These are phyloP conservation scores for Syzygium aqueum DNA, from an alignment of 345 rosid species.

Conservation along the genomic window DNA sequence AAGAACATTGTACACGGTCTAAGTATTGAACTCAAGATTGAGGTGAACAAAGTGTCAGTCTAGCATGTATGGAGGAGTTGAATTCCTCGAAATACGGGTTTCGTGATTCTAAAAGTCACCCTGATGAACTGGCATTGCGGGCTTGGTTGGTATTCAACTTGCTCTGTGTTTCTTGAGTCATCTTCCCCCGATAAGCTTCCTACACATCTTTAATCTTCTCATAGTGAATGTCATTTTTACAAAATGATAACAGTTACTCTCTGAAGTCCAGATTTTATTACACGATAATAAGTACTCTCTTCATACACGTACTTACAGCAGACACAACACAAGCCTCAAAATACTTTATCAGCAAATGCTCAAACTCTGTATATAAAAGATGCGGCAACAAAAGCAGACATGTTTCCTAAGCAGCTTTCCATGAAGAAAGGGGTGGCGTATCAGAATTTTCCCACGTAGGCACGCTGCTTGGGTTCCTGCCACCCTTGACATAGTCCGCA, in stretches of 20 bases:
- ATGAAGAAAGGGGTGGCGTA: slow-evolving; percentile 50
- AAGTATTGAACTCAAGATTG: not conserved
- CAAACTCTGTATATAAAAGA: not conserved
- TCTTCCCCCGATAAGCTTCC: not conserved
- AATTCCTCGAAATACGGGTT: not conserved
- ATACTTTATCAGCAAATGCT: not conserved
- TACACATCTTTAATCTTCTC: not conserved
- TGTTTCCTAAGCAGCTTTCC: slow-evolving; percentile 10
- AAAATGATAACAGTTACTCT: not conserved
- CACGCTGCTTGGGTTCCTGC: slow-evolving; percentile 5
- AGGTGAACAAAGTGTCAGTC: not conserved
- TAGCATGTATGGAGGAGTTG: not conserved
- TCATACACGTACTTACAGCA: not conserved
- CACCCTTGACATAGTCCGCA: slow-evolving; percentile 32
- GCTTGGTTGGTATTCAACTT: no score
- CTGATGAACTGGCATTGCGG: no score
- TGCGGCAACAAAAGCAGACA: not conserved
- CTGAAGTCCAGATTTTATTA: not conserved
- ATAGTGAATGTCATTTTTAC: not conserved
- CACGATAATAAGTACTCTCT: not conserved
- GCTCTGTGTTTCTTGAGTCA: not conserved
- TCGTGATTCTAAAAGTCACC: not conserved
- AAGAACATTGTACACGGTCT: not conserved
- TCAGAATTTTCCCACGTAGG: slow-evolving; percentile 30
- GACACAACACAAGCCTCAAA: not conserved